Conservation (phyloP, 805 yeast species). For the Isabelozyma rhagii region DNA sequence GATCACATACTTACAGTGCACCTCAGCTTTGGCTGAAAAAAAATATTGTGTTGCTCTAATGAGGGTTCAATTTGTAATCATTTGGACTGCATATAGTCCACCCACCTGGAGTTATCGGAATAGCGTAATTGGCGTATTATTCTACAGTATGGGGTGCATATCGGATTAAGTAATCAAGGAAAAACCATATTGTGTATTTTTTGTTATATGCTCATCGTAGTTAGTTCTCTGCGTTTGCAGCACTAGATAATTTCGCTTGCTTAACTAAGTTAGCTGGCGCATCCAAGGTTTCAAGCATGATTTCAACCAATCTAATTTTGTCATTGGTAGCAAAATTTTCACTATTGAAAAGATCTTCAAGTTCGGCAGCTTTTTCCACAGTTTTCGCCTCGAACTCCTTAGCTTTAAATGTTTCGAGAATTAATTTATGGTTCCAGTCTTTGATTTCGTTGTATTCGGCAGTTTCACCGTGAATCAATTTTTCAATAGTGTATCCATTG, state of each 20-base stretch:
- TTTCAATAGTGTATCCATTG: slow-evolving; percentile 39
- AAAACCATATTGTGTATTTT: no score
- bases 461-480: slow-evolving; percentile 36
- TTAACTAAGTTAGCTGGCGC: slow-evolving; percentile 34
- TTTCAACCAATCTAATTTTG: slow-evolving; percentile 33
- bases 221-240: slow-evolving; percentile 14
- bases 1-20: not conserved
- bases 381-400: slow-evolving; percentile 23
- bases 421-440: slow-evolving; percentile 33
- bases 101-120: not conserved
- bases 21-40: not conserved
- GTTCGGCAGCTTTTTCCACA: slow-evolving; percentile 23
- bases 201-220: no score
- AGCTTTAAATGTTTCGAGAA: slow-evolving; percentile 31
- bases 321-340: slow-evolving; percentile 25
- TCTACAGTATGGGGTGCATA: no score
- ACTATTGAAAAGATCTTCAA: slow-evolving; percentile 22
- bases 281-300: slow-evolving; percentile 35
- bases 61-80: not conserved
- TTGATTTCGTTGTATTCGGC: slow-evolving; percentile 38
- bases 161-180: no score
- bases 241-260: slow-evolving; percentile 31
- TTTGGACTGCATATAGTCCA: not conserved
- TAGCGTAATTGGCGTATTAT: not conserved
- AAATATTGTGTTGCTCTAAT: not conserved